These are phyloP conservation scores for Vitis labrusca DNA, from an alignment of 164 flowering plant species.

Conservation along the genomic window DNA sequence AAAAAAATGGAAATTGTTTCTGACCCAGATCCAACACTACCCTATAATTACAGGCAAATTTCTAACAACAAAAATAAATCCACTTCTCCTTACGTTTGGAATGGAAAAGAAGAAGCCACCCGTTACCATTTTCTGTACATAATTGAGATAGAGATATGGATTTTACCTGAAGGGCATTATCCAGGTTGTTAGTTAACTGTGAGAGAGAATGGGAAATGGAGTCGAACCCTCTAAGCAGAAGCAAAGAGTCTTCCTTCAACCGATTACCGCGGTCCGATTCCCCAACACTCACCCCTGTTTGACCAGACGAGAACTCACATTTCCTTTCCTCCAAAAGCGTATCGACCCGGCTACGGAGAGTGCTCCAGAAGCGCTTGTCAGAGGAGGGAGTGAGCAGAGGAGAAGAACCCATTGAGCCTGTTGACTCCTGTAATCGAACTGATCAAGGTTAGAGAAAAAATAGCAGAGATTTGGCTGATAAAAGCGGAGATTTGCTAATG, in stretches of 20 bases:
- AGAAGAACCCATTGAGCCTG: slow-evolving; percentile 40
- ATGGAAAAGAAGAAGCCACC: neutral
- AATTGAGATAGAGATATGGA: no score
- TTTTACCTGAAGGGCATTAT: slow-evolving; percentile 68
- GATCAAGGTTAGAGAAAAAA: neutral
- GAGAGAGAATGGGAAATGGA: slow-evolving; percentile 68
- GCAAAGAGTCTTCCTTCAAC: slow-evolving; percentile 71
- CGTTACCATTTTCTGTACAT: neutral
- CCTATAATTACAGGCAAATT: no score
- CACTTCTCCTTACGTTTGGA: neutral
- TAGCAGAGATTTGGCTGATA: neutral
- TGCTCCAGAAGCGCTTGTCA: slow-evolving; percentile 73
- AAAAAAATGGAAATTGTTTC: no score
- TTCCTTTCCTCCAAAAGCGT: slow-evolving; percentile 53
- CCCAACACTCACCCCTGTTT: slow-evolving; percentile 21
- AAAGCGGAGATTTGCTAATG: neutral
- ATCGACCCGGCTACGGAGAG: slow-evolving; percentile 59
- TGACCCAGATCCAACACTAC: no score
- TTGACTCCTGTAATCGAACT: slow-evolving; percentile 29
- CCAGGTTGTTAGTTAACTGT: slow-evolving; percentile 64
- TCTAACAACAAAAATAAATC: neutral
- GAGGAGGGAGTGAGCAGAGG: slow-evolving; percentile 58
- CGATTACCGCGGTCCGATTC: slow-evolving; percentile 31
- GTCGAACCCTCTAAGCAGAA: slow-evolving; percentile 88
- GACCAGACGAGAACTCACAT: slow-evolving; percentile 7